Percentiles rank a stretch among this genome's conserved stretches.
These are phyloP conservation scores for Trichoderma polysporum DNA, from an alignment of 2,329 filamentous ascomycete species.

Conservation along the genomic window DNA sequence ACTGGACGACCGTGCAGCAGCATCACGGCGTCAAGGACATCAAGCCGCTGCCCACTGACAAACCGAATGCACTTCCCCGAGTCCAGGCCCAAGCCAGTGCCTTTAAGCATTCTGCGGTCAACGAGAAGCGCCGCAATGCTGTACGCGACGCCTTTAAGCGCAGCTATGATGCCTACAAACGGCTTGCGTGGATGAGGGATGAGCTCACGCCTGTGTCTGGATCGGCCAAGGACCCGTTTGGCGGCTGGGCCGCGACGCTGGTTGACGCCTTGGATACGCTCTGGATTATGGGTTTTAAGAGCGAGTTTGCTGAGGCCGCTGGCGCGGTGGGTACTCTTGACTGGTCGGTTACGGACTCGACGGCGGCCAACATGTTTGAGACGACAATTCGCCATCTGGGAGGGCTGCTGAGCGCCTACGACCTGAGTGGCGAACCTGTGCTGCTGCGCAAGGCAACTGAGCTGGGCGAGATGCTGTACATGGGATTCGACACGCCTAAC, in stretches of 20 bases:
- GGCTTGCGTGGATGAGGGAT: constrained; percentile 53
- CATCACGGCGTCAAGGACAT: constrained; percentile 34
- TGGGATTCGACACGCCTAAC: constrained; percentile 56
- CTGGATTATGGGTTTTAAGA: constrained; percentile 60
- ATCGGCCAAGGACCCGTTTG: constrained; percentile 47
- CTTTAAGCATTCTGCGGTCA: constrained; percentile 24
- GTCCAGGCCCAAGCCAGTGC: constrained; percentile 33
- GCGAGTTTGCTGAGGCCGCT: constrained; percentile 57
- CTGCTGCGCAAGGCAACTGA: constrained; percentile 51
- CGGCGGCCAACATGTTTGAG: constrained; percentile 53
- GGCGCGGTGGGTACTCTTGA: constrained; percentile 49
- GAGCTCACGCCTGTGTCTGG: constrained; percentile 52
- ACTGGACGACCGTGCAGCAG: constrained; percentile 33
- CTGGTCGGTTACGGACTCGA: constrained; percentile 47
- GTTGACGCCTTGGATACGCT: constrained; percentile 62
- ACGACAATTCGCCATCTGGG: constrained; percentile 56
- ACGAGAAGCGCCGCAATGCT: constrained; percentile 36
- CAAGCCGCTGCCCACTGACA: constrained; percentile 33
- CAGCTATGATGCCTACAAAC: constrained; percentile 52
- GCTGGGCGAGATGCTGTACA: constrained; percentile 55
- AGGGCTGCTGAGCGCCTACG: constrained; percentile 51
- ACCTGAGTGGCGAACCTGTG: constrained; percentile 46
- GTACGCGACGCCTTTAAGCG: constrained; percentile 44
- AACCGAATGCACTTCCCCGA: constrained; percentile 28
- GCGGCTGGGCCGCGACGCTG: constrained; percentile 58